Evolutionary conservation across 352 stramenopile genomes (phyloP), one percentile per base, ranked within the genome.

Genomic region (Saprolegnia diclina): DNA sequence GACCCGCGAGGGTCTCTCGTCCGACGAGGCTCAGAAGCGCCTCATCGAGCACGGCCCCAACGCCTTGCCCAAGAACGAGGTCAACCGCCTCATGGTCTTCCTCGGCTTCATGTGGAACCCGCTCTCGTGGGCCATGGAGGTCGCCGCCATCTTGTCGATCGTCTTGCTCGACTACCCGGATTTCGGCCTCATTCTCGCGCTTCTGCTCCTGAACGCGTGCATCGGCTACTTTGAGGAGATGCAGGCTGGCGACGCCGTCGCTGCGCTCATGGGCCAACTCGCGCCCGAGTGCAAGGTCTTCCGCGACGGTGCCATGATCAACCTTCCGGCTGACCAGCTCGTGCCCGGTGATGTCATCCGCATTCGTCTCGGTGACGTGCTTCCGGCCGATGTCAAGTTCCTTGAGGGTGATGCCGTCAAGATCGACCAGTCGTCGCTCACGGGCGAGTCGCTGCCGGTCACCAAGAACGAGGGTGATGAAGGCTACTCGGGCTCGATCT

Each of bases 371-470:
- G 93, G 95, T 64, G 91, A 97, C 65, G 88, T 95, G 46, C 87
- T 98, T 59, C 95, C 95, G 9, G 91, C 91, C 19, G 94, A 98
- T 74, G 62, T 94, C 56, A 88, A 90, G 77, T 87, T 91, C 76
- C 77, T 93, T 29, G 81, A 91, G 55, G 85, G 85, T 19, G 83
- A 94, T 37, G 42, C 75, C 22, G 63, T 98, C 63, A 89, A 95
- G 67, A 88, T 95, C 24, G 86, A 96, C 67, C 88, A 98, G 77
- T 92, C 92, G 48, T 94, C 90, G 44, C 79, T 98, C 14, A 98
- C 94, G 56, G 94, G 94, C 63, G 94, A 98, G 77, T 97, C 91
- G 53, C 78, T 98, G 42, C 90, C 91, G 35, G 92, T 98, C 63
- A 91, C 88, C 48, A 92, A 91, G 81, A 77, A 77, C 73, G 76